Evolutionary conservation across 1,284 basidiomycete genomes (phyloP), one percentile per base, ranked within the genome.

Genomic region (Sphaerobolus stellatus): DNA sequence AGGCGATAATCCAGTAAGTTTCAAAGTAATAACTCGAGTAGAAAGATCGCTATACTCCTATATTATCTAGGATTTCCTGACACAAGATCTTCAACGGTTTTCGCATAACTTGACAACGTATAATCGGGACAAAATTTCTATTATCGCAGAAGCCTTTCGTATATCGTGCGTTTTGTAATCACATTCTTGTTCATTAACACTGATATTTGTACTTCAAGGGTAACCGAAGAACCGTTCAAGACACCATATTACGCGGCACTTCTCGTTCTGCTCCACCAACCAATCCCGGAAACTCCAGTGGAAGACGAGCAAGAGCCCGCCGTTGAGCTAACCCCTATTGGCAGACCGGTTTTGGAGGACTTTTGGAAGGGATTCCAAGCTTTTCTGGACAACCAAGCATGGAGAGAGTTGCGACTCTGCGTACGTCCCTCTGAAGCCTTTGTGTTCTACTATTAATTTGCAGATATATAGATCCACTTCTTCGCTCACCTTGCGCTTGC

Each of bases 221-320:
- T 95, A 47, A 92, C 88, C 0, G 92, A 97, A 70, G 86, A 95
- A 63, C 94, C 94, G 0, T 94, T 84, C 76, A 98, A 98, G 75
- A 88, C 91, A 46, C 88, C 91, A 0, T 90, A 87, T 67, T 94
- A 93, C 70, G 91, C 90, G 11, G 82, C 90, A 9, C 72, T 96
- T n/a, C 78, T 96, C 31, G 79, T 86, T 30, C 73, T 84, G 38
- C 75, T 96, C 49, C 82, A 82, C 64, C 82, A 83, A 60, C 69
- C 67, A 29, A 59, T 65, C 24, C 65, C 64, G 9, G 52, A 54
- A 5, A 68, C 75, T 3, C 73, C 74, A 22, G 74, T 75, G 29
- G 64, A 68, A 33, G 71, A 72, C 14, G 63, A 67, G 24, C 20
- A 59, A 61, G 38, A 62, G 50, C 40, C 62, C 60, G 58, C 66